Conservation (phyloP, 805 yeast species). For the Lipomyces oligophaga region DNA sequence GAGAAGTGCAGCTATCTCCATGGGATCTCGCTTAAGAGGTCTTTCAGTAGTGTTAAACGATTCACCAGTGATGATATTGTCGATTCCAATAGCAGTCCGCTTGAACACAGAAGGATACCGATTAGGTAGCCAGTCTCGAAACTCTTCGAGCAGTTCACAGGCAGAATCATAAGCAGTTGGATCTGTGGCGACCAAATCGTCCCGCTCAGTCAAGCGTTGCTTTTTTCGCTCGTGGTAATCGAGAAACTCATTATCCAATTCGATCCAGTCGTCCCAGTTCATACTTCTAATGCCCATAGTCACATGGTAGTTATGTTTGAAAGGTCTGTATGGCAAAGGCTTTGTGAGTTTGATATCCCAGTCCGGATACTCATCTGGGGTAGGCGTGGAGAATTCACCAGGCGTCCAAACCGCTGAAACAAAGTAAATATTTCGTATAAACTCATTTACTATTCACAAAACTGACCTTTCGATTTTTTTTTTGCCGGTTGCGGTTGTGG, state of each 20-base stretch:
- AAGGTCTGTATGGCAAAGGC: constrained; percentile 64
- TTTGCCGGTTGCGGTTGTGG: neutral
- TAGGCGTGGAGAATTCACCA: constrained; percentile 49
- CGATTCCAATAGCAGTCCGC: constrained; percentile 46
- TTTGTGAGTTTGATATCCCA: constrained; percentile 51
- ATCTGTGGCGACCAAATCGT: constrained; percentile 40
- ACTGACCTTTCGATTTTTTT: neutral
- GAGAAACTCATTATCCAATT: constrained; percentile 62
- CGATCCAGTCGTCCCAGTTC: constrained; percentile 63
- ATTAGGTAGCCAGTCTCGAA: constrained; percentile 50
- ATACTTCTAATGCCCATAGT: constrained; percentile 67
- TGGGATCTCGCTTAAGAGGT: constrained; percentile 51
- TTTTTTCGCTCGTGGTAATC: constrained; percentile 53
- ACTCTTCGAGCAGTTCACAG: constrained; percentile 52
- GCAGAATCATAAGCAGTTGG: constrained; percentile 42
- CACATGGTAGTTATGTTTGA: constrained; percentile 58
- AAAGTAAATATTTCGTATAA: neutral
- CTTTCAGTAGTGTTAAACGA: constrained; percentile 38
- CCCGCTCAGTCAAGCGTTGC: constrained; percentile 45
- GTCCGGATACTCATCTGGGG: constrained; percentile 45
- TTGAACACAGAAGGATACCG: constrained; percentile 56
- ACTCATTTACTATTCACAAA: neutral
- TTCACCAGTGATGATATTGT: constrained; percentile 55
- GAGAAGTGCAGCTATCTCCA: constrained; percentile 54
- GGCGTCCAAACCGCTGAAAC: constrained; percentile 47